A percentile compares a stretch with the other conserved stretches of the same genome.
Conservation (phyloP, 1,284 basidiomycete genomes). For the Rhodotorula sp. region DNA sequence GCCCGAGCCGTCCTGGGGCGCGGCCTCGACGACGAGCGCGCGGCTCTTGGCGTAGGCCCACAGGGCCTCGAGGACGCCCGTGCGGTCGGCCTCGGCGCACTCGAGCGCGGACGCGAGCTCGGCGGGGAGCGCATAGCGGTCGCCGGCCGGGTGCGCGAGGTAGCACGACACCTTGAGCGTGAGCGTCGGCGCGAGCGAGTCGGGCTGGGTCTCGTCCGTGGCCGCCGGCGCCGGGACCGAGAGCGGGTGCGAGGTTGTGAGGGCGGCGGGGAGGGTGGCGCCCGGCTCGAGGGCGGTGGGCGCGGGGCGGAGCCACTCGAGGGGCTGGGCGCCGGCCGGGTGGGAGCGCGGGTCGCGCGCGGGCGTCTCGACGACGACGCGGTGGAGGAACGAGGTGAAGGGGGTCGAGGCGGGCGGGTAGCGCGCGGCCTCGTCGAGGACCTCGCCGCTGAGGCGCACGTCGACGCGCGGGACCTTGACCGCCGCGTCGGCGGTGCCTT, state of each 20-base stretch:
- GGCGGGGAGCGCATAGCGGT: conserved; percentile 16
- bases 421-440: conserved; percentile 27
- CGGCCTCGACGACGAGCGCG: conserved; percentile 81
- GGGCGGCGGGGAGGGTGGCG: neutral
- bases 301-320: conserved; percentile 17
- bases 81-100: conserved; percentile 80
- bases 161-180: conserved; percentile 11
- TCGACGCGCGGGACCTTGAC: conserved; percentile 27
- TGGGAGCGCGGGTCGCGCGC: conserved; percentile 2
- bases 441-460: conserved; percentile 40
- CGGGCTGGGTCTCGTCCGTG: neutral
- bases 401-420: conserved; percentile 1
- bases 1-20: conserved; percentile 54
- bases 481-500: neutral
- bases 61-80: conserved; percentile 76
- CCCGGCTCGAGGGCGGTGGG: neutral
- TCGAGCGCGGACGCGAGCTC: conserved; percentile 70
- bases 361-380: conserved; percentile 22
- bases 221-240: neutral
- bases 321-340: neutral
- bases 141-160: conserved; percentile 11
- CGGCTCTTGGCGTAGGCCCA: conserved; percentile 92
- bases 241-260: conserved; percentile 8
- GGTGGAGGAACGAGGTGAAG: conserved; percentile 12
- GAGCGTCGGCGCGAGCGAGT: neutral